phyloP scores from a whole-genome alignment of 1,139 yeast genomes.

The Yarrowia galli region DNA sequence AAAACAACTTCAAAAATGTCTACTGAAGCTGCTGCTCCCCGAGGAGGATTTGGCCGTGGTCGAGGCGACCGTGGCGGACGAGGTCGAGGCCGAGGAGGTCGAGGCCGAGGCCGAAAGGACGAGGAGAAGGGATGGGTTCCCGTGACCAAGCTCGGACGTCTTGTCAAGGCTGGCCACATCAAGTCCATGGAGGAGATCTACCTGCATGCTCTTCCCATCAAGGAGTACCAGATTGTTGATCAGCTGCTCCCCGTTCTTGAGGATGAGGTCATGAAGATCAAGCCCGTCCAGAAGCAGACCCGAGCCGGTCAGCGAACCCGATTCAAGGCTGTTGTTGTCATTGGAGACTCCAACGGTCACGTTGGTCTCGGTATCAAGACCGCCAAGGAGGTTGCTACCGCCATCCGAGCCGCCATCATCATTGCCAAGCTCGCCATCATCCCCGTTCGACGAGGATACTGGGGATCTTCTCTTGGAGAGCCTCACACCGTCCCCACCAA shows the following conservation, averaged over 20 bases:
- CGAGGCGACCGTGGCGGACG: conserved; percentile 61
- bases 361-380: conserved; percentile 99
- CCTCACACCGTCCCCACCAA: conserved; percentile 99
- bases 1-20: conserved; percentile 40
- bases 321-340: conserved; percentile 99
- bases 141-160: conserved; percentile 99
- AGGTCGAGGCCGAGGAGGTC: conserved; percentile 62
- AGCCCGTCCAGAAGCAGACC: conserved; percentile 99
- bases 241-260: conserved; percentile 92
- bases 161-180: conserved; percentile 98
- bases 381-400: conserved; percentile 99
- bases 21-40: conserved; percentile 42
- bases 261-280: conserved; percentile 99
- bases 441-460: conserved; percentile 99
- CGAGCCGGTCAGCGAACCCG: conserved; percentile 99
- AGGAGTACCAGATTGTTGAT: conserved; percentile 99
- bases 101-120: conserved; percentile 68
- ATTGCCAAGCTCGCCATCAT: conserved; percentile 98
- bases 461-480: conserved; percentile 99
- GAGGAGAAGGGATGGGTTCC: conserved; percentile 99
- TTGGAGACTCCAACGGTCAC: conserved; percentile 99
- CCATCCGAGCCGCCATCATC: conserved; percentile 99
- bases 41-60: conserved; percentile 45
- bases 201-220: conserved; percentile 99
- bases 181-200: conserved; percentile 96